Base-by-base conservation (phyloP, 352 stramenopile species). In the Phytopythium mirpurense region DNA sequence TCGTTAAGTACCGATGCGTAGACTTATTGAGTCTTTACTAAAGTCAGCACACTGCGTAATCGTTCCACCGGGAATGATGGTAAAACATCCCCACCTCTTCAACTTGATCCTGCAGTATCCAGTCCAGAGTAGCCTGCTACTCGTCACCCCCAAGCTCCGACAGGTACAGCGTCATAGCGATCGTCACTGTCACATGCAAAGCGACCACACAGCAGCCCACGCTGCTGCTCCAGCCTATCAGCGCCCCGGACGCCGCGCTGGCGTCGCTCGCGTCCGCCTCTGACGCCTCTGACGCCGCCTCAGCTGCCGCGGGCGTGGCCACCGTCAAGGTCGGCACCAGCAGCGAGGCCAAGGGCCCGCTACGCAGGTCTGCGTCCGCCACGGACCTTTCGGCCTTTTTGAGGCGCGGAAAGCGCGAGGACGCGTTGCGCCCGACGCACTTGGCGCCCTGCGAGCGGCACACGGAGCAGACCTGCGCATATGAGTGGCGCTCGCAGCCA, bases 401-500 rank as follows among this genome's bases (percentile, higher is more conserved):
- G n/a, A 86, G 64, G 44, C 52, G 57, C 16, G 70, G 68, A 38
- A 88, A 88, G n/a, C 44, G 59, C 41, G 79, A 72, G 10, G 59
- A 60, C 7, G 65, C 64, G n/a, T 67, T 56, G 41, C 68, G 66
- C 0, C 62, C 48, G 7, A 77, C 61, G 54, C 76, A 85, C 6
- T 62, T 52, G 42, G 56, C 64, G 46, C 54, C 45, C 48, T 69
- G 65, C 18, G 67, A 68, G 7, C 65, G 64, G 54, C 78, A 88
- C 19, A 88, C 63, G 1, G 67, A 70, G 41, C 76, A 90, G 18
- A 86, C 76, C 46, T 88, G 78, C 6, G 70, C 74, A 54, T 84
- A 84, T 43, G 76, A 82, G 51, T 82, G 70, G 29, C 74, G 67
- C 36, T 57, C 42, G 47, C 78, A 90, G 31, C 78, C 78, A 35